Base-by-base conservation (phyloP, 2,329 filamentous ascomycete genomes). In the Alternaria sp. region DNA sequence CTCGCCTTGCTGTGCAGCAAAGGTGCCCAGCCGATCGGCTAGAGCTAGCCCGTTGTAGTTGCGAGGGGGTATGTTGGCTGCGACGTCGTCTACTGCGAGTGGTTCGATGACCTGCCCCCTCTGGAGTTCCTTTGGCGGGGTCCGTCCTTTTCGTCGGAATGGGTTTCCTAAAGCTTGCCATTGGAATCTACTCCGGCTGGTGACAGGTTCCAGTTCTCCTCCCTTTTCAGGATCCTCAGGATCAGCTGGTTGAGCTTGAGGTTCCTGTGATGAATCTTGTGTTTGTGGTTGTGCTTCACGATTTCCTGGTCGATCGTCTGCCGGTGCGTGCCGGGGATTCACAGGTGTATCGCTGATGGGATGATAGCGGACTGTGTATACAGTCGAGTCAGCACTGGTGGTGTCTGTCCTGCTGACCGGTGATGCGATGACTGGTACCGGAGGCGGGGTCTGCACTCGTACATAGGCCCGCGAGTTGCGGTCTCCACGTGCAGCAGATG, bases 291-390 rank as follows among this genome's bases (percentile, higher is more conserved):
- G 63, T 6, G 65, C 52, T 53, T 40, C 44, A 15, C 51, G 54
- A 32, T 63, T 63, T 25, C 55, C 59, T 26, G 63, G 51, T 21
- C 67, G 67, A 9, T 70, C 66, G 15, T 74, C 71, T 15, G 66
- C 59, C 11, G 72, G 60, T 15, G 59, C 59, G 32, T 61, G 59
- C 26, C 66, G 69, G 32, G 59, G 64, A 7, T 65, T 60, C 12
- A 75, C 70, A 40, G 76, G 76, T 26, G 76, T 53, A 77, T 84
- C 43, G 82, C 85, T 60, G 81, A 86, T 81, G 13, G 86, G 83
- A 69, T 89, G 86, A 70, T 90, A 89, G 28, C 86, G 85, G 28
- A 90, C 85, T 55, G 87, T 85, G 71, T 90, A 90, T 5, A 89
- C 85, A 1, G 88, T 90, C 65, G 88, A 90, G 25, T 85, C 85